phyloP scores from a whole-genome alignment of 179 eudicot genomes.

The Corrigiola litoralis region DNA sequence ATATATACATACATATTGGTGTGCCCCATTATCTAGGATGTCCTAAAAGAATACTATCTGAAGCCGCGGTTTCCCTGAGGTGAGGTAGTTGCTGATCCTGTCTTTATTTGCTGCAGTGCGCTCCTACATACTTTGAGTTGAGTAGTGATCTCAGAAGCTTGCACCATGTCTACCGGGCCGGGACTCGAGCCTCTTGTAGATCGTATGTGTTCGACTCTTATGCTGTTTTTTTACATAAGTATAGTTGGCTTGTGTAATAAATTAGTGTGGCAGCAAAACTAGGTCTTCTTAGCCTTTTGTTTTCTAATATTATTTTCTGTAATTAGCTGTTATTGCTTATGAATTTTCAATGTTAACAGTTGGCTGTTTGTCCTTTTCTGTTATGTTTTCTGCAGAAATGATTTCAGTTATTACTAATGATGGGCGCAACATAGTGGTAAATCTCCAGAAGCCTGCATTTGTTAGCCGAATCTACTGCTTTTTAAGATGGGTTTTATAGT shows the following conservation, averaged over 20 bases:
- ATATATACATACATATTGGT: too few species aligned
- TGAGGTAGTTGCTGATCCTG: conserved; percentile 5
- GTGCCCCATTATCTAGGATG: too few species aligned
- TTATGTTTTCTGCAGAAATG: conserved; percentile 42
- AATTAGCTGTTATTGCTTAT: background rate
- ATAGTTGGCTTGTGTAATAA: background rate
- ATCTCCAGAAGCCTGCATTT: conserved; percentile 16
- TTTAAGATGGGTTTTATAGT: background rate
- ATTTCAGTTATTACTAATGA: conserved; percentile 90
- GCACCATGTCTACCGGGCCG: conserved; percentile 57
- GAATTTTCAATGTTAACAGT: background rate
- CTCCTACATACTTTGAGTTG: conserved; percentile 1
- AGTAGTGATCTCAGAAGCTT: conserved; percentile 14
- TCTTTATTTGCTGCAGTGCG: conserved; percentile 14
- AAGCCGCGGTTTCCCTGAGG: background rate
- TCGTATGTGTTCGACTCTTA: conserved; percentile 44
- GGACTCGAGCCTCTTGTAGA: conserved; percentile 88
- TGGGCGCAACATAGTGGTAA: conserved; percentile 92
- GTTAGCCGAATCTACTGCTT: background rate
- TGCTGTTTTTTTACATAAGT: conserved; percentile 1
- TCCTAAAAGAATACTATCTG: too few species aligned
- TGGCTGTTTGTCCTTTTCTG: background rate
- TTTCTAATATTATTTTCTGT: background rate
- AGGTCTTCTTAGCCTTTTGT: background rate
- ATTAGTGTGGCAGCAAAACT: background rate